phyloP scores from a whole-genome alignment of 2,329 filamentous ascomycete genomes.

The Colletotrichum sp. region DNA sequence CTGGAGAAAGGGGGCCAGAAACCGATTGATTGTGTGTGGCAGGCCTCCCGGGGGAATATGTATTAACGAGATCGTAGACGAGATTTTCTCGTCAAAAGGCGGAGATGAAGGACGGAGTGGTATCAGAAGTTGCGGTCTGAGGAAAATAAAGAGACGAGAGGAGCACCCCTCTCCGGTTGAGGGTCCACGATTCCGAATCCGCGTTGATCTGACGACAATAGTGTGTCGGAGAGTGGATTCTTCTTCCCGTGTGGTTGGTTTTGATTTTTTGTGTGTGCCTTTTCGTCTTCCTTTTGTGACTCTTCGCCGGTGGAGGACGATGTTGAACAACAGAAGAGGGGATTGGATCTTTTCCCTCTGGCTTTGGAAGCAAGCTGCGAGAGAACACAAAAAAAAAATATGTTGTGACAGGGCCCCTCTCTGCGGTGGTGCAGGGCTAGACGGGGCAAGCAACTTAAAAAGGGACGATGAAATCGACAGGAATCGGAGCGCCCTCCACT shows the following conservation, averaged over 20 bases:
- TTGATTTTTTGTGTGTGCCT: not conserved
- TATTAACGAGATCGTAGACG: not conserved
- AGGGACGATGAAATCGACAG: slow-evolving; percentile 2
- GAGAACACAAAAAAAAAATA: not conserved
- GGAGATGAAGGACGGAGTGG: slow-evolving; percentile 8
- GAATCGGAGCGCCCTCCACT: not conserved
- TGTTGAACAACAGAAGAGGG: not conserved
- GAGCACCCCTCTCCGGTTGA: not conserved
- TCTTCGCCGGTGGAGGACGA: not conserved
- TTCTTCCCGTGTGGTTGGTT: not conserved
- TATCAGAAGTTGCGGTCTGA: slow-evolving; percentile 17
- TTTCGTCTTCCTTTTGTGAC: not conserved
- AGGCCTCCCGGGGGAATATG: slow-evolving; percentile 2
- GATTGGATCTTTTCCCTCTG: not conserved
- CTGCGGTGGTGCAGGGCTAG: not conserved
- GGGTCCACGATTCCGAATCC: not conserved
- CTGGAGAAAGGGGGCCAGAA: not conserved
- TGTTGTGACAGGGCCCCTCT: not conserved
- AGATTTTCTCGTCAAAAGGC: slow-evolving; percentile 9
- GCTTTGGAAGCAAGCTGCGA: not conserved
- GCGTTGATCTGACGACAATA: slow-evolving; percentile 18
- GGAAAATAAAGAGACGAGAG: not conserved
- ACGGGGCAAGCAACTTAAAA: not conserved
- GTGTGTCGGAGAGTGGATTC: slow-evolving; percentile 2
- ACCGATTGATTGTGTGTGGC: not conserved